Conservation (phyloP, 1,284 basidiomycete species). For the Rugosomyces carneus region DNA sequence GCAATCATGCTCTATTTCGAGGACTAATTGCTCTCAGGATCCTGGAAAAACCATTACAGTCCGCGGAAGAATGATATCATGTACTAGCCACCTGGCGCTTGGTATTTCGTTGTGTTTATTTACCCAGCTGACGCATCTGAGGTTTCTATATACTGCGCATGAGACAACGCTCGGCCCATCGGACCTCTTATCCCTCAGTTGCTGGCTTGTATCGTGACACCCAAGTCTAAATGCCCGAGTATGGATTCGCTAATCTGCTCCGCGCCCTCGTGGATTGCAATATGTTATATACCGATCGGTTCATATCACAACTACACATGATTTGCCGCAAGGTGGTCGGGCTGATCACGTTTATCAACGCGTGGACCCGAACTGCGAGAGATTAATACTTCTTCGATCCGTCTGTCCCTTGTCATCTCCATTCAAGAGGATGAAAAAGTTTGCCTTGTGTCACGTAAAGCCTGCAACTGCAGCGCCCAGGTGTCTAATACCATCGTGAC, state of each 20-base stretch:
- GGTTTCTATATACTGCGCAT: too few relatives aligned
- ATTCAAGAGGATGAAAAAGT: background rate
- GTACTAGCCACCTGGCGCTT: background rate
- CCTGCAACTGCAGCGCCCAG: background rate
- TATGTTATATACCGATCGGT: background rate
- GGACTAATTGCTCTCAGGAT: background rate
- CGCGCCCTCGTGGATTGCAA: slow-evolving; percentile 1
- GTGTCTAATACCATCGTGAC: slow-evolving; percentile 2
- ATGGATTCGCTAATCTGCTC: background rate
- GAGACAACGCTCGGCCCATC: slow-evolving; percentile 6
- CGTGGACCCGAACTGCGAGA: slow-evolving; percentile 5
- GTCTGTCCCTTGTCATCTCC: background rate
- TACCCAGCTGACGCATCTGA: background rate
- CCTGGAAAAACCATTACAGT: background rate
- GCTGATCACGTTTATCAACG: background rate
- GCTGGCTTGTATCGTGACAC: background rate
- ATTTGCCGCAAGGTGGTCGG: slow-evolving; percentile 1
- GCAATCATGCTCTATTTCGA: background rate
- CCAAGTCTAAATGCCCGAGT: background rate
- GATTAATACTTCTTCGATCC: slow-evolving; percentile 1
- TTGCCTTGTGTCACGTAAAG: background rate
- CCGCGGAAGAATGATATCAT: background rate
- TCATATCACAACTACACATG: slow-evolving; percentile 3
- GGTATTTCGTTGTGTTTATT: background rate
- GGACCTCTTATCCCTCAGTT: slow-evolving; percentile 2